phyloP scores from a whole-genome alignment of 2,329 filamentous ascomycete genomes.

The Fusarium tricinctum region DNA sequence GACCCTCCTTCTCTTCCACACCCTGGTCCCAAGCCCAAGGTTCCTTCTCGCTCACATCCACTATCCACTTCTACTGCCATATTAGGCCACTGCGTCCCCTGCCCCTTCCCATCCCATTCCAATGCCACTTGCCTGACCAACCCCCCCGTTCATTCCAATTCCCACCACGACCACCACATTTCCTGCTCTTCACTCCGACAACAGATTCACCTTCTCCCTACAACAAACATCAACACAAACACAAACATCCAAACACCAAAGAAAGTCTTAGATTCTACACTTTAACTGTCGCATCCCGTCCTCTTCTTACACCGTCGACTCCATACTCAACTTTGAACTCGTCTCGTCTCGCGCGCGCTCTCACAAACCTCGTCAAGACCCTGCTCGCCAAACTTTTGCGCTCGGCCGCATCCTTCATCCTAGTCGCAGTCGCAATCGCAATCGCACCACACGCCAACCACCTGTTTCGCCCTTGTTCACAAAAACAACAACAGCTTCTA shows the following conservation, averaged over 20 bases:
- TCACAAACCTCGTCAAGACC: constrained; percentile 4
- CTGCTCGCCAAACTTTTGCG: constrained; percentile 32
- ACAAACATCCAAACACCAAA: constrained; percentile 33
- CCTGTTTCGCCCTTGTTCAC: constrained; percentile 15
- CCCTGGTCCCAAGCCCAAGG: constrained; percentile 19
- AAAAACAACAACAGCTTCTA: constrained; percentile 23
- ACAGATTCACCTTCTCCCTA: constrained; percentile 37
- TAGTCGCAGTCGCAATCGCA: constrained; percentile 45
- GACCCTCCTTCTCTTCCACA: constrained; percentile 26
- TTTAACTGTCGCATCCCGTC: constrained; percentile 16
- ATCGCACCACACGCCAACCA: constrained; percentile 46
- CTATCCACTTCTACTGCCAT: constrained; percentile 36
- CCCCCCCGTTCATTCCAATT: constrained; percentile 47
- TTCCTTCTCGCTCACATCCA: constrained; percentile 33
- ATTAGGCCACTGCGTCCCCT: constrained; percentile 48
- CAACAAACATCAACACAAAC: constrained; percentile 44
- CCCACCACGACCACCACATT: constrained; percentile 45
- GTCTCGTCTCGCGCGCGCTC: constrained; percentile 16
- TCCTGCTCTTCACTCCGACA: constrained; percentile 45
- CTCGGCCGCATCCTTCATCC: constrained; percentile 32
- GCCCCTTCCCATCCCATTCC: constrained; percentile 44
- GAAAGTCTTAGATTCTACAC: constrained; percentile 13
- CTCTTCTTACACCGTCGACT: background rate
- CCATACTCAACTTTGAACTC: background rate
- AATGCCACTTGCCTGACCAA: constrained; percentile 45